A percentile compares a stretch with the other conserved stretches of the same genome.
phyloP scores from a whole-genome alignment of 495 filamentous ascomycete genomes.

The Chaetomium cochliodes region DNA sequence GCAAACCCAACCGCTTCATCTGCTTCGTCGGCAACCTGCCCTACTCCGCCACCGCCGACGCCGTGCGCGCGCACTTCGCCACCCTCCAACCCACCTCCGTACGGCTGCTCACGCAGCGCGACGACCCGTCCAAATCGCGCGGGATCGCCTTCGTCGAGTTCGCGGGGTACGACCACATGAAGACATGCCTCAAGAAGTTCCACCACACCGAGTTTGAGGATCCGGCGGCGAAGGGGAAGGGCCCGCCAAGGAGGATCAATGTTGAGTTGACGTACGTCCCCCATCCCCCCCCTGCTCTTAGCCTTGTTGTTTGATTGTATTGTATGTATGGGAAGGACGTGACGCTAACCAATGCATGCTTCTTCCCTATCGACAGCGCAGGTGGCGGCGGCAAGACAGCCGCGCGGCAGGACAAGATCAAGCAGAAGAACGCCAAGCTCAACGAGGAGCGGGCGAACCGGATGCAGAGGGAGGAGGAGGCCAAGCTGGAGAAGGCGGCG shows the following conservation, averaged over 20 bases:
- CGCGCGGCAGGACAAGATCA: slow-evolving; percentile 69
- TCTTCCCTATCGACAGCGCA: slow-evolving; percentile 43
- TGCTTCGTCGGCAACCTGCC: slow-evolving; percentile 92
- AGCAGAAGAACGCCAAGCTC: slow-evolving; percentile 77
- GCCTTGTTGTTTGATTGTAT: not conserved
- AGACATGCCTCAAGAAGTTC: slow-evolving; percentile 83
- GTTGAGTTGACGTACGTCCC: slow-evolving; percentile 79
- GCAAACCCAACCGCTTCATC: slow-evolving; percentile 68
- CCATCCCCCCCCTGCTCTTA: no score
- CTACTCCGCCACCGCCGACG: slow-evolving; percentile 68
- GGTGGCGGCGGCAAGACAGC: slow-evolving; percentile 82
- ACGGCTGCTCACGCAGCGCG: slow-evolving; percentile 71
- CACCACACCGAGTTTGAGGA: slow-evolving; percentile 82
- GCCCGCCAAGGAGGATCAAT: slow-evolving; percentile 69
- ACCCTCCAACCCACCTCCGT: slow-evolving; percentile 69
- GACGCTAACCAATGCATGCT: not conserved
- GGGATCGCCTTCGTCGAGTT: slow-evolving; percentile 96
- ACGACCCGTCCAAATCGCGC: slow-evolving; percentile 66
- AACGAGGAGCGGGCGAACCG: slow-evolving; percentile 69
- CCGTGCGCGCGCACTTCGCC: slow-evolving; percentile 71
- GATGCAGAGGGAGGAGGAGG: slow-evolving; percentile 51
- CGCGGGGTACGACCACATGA: slow-evolving; percentile 83
- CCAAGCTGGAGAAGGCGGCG: slow-evolving; percentile 48
- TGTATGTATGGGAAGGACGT: not conserved
- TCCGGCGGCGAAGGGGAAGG: slow-evolving; percentile 55